A percentile compares a stretch with the other conserved stretches of the same genome.
Evolutionary conservation across 2,329 filamentous ascomycete species (phyloP).

Genomic region (Claviceps paspali): DNA sequence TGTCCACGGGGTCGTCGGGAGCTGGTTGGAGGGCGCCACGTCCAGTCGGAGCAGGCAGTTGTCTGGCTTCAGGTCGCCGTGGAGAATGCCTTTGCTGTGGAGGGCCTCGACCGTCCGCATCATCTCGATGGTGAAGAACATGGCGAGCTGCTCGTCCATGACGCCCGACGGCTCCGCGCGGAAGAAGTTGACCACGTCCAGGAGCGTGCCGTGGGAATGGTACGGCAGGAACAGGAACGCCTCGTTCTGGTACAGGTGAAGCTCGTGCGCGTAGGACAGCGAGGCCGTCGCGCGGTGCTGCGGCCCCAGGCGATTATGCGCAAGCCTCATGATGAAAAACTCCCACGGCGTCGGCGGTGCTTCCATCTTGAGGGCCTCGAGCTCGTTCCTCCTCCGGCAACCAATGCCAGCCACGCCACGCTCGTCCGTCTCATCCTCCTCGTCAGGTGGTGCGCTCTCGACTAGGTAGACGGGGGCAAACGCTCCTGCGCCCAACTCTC

Average conservation of each 20-base stretch:
- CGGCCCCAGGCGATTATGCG: conserved; percentile 59
- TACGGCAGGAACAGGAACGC: conserved; percentile 80
- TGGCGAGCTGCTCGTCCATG: conserved; percentile 81
- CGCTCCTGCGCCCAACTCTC: conserved; percentile 80
- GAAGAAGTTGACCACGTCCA: conserved; percentile 87
- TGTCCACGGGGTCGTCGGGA: conserved; percentile 50
- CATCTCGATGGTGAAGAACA: conserved; percentile 91
- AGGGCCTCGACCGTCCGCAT: conserved; percentile 80
- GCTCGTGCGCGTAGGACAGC: conserved; percentile 69
- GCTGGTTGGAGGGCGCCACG: conserved; percentile 21
- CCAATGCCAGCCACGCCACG: conserved; percentile 38
- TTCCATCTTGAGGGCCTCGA: conserved; percentile 93
- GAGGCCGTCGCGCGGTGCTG: conserved; percentile 59
- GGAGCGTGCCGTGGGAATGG: conserved; percentile 74
- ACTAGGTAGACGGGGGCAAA: conserved; percentile 93
- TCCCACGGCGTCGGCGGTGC: conserved; percentile 82
- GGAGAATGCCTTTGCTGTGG: conserved; percentile 64
- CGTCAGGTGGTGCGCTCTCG: conserved; percentile 48
- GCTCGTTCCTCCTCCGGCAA: conserved; percentile 33
- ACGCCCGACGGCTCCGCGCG: conserved; percentile 54
- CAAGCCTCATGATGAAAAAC: conserved; percentile 84
- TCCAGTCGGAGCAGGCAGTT: conserved; percentile 86
- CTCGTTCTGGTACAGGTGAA: conserved; percentile 84
- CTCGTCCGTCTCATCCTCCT: conserved; percentile 25
- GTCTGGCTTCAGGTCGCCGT: conserved; percentile 90